Evolutionary conservation across 1,139 yeast species (phyloP), one percentile per base, ranked within the genome.

Genomic region (Candida smagusa): DNA sequence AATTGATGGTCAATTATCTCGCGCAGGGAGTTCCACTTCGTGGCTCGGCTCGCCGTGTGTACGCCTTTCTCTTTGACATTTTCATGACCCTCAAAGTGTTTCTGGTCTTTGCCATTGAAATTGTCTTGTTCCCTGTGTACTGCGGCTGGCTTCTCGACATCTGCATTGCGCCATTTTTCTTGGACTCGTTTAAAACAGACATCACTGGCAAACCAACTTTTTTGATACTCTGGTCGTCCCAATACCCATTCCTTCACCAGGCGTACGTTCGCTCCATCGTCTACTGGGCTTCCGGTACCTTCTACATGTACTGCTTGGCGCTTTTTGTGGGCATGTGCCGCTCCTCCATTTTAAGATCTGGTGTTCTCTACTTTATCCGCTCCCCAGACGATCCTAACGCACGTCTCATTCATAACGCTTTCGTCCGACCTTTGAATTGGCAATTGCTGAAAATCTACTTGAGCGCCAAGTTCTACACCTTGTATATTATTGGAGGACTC

Each of bases 321-420:
- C 65, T 84, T 35, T 92, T 80, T 61, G 90, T 92, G 28, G 87
- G 95, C 5, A 83, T 89, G 88, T 74, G 84, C 26, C 72, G 98
- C 45, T 67, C 74, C 30, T 64, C 68, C 39, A 81, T 89, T 30
- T 73, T 92, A 47, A 77, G 99, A 39, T 83, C 87, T 0, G 99
- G 98, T 6, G 96, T 88, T 2, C 66, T 92, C 31, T 92, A 80
- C 59, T 92, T 94, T 62, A 86, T 94, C 40, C 74, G 96, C 46
- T 89, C 95, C 24, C 96, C 97, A 2, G 96, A 90, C 49, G 97
- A 92, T 55, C 96, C 96, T 23, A 84, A 88, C 49, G 82, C 89
- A 31, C 79, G 92, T 45, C 77, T 94, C n/a, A 75, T 92, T 33
- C 92, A 88, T 48, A 96, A 90, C 55, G 94, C 95, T 1, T 63